phyloP scores from a whole-genome alignment of 2,329 filamentous ascomycete genomes.

The Orbilia quercus region DNA sequence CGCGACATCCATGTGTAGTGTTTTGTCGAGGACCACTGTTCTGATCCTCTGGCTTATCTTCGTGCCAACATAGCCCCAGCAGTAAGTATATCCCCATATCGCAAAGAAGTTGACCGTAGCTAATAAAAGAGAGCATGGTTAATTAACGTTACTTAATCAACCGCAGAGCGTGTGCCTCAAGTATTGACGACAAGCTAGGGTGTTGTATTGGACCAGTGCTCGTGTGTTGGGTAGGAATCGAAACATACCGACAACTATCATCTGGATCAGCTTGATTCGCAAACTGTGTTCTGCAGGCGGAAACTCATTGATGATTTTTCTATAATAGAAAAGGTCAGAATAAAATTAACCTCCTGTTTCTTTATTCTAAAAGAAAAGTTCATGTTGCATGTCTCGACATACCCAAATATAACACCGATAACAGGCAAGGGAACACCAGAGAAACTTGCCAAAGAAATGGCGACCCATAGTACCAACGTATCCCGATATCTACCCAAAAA shows the following conservation, averaged over 20 bases:
- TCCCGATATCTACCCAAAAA: conserved; percentile 35
- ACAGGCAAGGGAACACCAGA: conserved; percentile 64
- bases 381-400: no score
- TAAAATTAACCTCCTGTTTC: background rate
- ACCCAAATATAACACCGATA: conserved; percentile 65
- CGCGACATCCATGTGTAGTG: conserved; percentile 67
- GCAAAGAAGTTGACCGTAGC: conserved; percentile 64
- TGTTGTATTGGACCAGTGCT: conserved; percentile 46
- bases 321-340: conserved; percentile 11
- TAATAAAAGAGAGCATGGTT: conserved; percentile 63
- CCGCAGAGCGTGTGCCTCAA: no score
- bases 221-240: conserved; percentile 14
- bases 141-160: conserved; percentile 38
- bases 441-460: conserved; percentile 49
- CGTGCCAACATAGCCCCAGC: conserved; percentile 67
- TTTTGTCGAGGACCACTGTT: conserved; percentile 65
- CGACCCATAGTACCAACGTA: conserved; percentile 44
- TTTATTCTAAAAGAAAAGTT: background rate
- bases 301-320: conserved; percentile 67
- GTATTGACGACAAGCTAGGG: no score
- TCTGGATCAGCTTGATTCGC: conserved; percentile 63
- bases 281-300: conserved; percentile 66
- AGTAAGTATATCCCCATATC: conserved; percentile 67
- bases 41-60: conserved; percentile 66
- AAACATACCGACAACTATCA: conserved; percentile 62